Evolutionary conservation across 768 basidiomycete species (phyloP), one percentile per base, ranked within the genome.

Genomic region (Piloderma croceum): DNA sequence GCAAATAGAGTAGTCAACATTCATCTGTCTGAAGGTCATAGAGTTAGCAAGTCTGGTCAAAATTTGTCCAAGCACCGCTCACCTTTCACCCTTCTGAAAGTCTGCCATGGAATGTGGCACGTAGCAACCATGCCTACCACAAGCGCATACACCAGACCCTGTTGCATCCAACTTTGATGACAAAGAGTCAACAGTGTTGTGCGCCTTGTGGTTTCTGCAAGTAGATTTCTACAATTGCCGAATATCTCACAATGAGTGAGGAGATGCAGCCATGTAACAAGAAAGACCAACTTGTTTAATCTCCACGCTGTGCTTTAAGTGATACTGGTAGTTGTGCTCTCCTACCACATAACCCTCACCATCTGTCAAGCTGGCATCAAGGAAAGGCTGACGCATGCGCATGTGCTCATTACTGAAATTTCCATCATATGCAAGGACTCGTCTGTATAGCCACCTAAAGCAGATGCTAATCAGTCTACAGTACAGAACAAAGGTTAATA

Each of bases 61-160:
- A 17, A 19, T 15, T 9, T 29, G 10, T 29, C 27, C 27, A 20
- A 33, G 12, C n/a, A 25, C 31, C 13, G 33, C 49, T 19, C 13
- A 61, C 58, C 39, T 41, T 41, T 65, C 57, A 0, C 59, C 61
- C 22, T 53, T 53, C 29, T 57, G 56, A 34, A 65, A 58, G 33
- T 64, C 57, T 0, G 63, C 62, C 3, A 60, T 37, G 1, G 50
- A 45, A 34, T 60, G 52, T 1, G 56, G 61, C 6, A 52, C 21
- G 50, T 55, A 65, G 40, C 48, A 60, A 1, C 60, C 62, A 50
- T 65, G 61, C 1, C 50, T n/a, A 5, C 53, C 54, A 45, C 60
- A 65, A 3, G 57, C 58, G 43, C 43, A 44, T 5, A 57, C 60
- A 9, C 60, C 61, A 23, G 61, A 51, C 7, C 61, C 55, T 9